phyloP scores from a whole-genome alignment of 2,329 filamentous ascomycete species.

The Phyllosticta citribraziliensis region DNA sequence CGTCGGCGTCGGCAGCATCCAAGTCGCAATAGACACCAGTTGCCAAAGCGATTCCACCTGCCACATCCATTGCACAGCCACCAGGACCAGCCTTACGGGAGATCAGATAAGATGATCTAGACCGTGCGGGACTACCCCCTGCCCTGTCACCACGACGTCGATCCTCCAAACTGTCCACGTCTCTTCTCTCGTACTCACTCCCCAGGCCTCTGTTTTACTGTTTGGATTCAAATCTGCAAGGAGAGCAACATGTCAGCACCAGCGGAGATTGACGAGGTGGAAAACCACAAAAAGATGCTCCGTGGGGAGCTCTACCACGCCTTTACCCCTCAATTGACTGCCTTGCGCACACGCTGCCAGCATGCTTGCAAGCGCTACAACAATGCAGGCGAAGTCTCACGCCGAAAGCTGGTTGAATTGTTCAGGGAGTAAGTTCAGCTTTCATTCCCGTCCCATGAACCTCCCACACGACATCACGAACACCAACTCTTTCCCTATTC shows the following conservation, averaged over 20 bases:
- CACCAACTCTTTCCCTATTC: neutral
- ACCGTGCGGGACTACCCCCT: neutral
- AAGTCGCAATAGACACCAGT: too few species aligned
- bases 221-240: neutral
- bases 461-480: neutral
- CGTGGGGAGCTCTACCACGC: conserved; percentile 64
- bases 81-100: neutral
- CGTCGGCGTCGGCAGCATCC: too few species aligned
- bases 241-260: neutral
- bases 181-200: neutral
- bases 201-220: neutral
- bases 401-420: conserved; percentile 54
- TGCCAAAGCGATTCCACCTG: too few species aligned
- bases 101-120: neutral
- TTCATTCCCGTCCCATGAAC: neutral
- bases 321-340: conserved; percentile 59
- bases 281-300: conserved; percentile 43
- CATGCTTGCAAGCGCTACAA: conserved; percentile 56
- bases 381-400: conserved; percentile 46
- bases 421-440: conserved; percentile 57
- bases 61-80: too few species aligned
- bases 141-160: neutral
- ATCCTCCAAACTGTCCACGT: neutral
- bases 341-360: conserved; percentile 53
- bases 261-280: conserved; percentile 11